Percentiles rank a stretch among this genome's conserved stretches.
phyloP scores from a whole-genome alignment of 2,329 filamentous ascomycete species.

The Botrytis pseudocinerea region DNA sequence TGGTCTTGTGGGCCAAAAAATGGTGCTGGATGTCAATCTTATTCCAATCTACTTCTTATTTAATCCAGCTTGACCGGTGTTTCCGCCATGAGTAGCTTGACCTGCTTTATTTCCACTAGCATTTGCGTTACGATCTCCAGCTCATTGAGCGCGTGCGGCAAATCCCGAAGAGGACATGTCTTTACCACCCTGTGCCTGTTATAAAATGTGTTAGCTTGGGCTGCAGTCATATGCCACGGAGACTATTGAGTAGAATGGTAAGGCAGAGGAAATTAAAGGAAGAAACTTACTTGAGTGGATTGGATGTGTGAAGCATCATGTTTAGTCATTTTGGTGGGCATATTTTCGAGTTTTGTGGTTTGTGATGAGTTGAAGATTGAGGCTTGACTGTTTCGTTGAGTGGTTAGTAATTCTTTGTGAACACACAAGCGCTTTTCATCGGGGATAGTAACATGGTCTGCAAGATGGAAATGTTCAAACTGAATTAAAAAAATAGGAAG shows the following conservation, averaged over 20 bases:
- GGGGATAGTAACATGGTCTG: neutral
- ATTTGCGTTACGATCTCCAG: neutral
- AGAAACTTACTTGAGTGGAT: neutral
- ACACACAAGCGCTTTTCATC: neutral
- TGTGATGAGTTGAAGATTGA: neutral
- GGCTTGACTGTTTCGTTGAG: neutral
- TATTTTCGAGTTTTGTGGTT: neutral
- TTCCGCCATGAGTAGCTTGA: neutral
- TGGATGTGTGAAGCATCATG: neutral
- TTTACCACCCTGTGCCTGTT: neutral
- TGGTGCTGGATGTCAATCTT: too few relatives aligned
- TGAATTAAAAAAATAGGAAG: too few relatives aligned
- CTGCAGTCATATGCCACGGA: too few relatives aligned
- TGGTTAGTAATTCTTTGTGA: neutral
- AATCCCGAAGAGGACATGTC: constrained; percentile 8
- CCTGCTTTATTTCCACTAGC: neutral
- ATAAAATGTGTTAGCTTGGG: neutral
- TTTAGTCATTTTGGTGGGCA: neutral
- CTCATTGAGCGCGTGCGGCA: neutral
- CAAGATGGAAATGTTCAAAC: neutral
- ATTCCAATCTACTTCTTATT: neutral
- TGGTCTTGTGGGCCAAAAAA: neutral
- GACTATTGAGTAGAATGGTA: neutral
- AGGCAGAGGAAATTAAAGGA: neutral
- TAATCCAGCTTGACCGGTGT: neutral